Conservation (phyloP, 2,329 filamentous ascomycete species). For the Keithomyces neogunnii region DNA sequence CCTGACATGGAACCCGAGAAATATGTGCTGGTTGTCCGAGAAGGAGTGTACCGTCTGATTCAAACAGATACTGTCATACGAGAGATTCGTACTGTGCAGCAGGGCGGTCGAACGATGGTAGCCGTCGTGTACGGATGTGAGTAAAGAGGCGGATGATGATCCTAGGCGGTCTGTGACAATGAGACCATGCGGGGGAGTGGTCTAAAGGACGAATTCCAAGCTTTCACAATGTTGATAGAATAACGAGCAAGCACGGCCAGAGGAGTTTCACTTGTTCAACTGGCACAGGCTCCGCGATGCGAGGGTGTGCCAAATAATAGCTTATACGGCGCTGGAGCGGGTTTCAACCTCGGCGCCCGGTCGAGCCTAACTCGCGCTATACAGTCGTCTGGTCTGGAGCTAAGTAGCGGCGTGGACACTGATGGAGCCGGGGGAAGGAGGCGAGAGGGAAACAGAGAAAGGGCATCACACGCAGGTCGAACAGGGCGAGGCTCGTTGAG, state of each 20-base stretch:
- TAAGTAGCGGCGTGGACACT: slow-evolving; percentile 1
- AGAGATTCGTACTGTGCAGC: too few relatives aligned
- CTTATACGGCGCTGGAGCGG: background rate
- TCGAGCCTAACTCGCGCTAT: background rate
- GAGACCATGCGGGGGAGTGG: background rate
- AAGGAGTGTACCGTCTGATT: slow-evolving; percentile 7
- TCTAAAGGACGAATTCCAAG: background rate
- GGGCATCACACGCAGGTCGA: background rate
- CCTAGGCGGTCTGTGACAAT: too few relatives aligned
- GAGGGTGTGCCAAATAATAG: background rate
- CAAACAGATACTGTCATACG: slow-evolving; percentile 2
- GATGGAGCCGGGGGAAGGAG: background rate
- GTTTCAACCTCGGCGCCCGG: background rate
- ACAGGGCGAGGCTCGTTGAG: background rate
- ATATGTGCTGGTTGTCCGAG: background rate
- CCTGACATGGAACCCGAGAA: background rate
- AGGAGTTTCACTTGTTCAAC: background rate
- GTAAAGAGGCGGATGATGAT: too few relatives aligned
- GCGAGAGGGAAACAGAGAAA: background rate
- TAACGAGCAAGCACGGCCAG: too few relatives aligned
- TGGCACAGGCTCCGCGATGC: slow-evolving; percentile 1
- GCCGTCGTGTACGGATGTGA: too few relatives aligned
- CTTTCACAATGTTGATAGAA: background rate
- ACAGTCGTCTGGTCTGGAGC: background rate
- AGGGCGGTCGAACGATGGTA: too few relatives aligned